phyloP scores from a whole-genome alignment of 1,139 yeast genomes.

The Sugiyamaella grinbergsii region DNA sequence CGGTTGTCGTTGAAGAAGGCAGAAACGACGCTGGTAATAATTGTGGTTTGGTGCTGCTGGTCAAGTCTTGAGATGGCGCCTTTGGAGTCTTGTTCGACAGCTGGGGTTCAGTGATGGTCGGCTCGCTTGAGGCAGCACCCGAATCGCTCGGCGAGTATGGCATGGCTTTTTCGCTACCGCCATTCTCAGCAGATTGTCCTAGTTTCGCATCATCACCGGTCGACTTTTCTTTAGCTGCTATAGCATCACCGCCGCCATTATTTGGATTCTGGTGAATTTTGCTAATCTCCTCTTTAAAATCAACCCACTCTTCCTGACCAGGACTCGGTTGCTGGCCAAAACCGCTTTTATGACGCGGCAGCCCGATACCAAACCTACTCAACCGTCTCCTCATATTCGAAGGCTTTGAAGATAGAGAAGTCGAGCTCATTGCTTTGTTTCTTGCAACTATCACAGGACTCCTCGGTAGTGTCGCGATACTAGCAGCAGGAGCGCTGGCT shows the following conservation, averaged over 20 bases:
- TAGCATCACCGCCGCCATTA: background rate
- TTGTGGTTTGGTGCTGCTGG: background rate
- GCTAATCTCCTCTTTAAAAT: background rate
- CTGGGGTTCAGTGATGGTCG: constrained; percentile 7
- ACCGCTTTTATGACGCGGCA: constrained; percentile 15
- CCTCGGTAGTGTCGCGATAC: constrained; percentile 11
- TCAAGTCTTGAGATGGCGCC: background rate
- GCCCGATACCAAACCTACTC: constrained; percentile 16
- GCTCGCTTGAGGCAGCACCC: constrained; percentile 8
- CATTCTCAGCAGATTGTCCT: background rate
- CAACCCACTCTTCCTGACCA: background rate
- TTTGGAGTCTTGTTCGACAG: background rate
- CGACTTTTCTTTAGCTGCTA: background rate
- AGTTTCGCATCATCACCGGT: too few species aligned
- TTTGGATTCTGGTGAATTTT: background rate
- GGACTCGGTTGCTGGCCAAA: background rate
- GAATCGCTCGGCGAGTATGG: constrained; percentile 7
- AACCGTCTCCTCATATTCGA: constrained; percentile 14
- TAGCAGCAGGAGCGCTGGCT: constrained; percentile 8
- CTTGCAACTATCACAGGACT: constrained; percentile 5
- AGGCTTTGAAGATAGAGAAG: constrained; percentile 15
- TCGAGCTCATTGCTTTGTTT: constrained; percentile 13
- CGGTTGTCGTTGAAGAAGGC: background rate
- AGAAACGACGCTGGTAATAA: constrained; percentile 1
- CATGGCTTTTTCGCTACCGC: background rate